Percentiles rank a stretch among this genome's conserved stretches.
Evolutionary conservation across 495 filamentous ascomycete species (phyloP).

Genomic region (Lepidopterella palustris): DNA sequence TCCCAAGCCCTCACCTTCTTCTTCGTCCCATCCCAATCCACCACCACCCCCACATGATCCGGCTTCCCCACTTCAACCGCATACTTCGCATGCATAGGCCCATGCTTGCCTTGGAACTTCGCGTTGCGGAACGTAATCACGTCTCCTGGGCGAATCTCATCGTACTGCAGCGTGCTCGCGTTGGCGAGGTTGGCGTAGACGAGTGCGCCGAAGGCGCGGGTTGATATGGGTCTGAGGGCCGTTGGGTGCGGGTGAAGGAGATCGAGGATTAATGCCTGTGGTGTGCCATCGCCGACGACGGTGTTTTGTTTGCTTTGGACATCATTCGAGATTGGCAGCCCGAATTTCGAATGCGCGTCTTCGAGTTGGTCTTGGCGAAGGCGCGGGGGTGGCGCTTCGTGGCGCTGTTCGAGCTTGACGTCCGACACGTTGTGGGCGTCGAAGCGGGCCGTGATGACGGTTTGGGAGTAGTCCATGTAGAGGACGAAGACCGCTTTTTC

Average conservation of each 20-base stretch:
- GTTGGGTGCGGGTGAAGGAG: constrained; percentile 66
- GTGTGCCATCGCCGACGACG: constrained; percentile 75
- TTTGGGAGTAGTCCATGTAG: constrained; percentile 94
- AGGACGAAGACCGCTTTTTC: constrained; percentile 78
- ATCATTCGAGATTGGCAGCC: constrained; percentile 62
- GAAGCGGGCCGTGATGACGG: constrained; percentile 73
- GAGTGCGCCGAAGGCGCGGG: constrained; percentile 79
- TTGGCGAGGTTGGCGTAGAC: constrained; percentile 95
- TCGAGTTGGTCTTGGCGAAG: constrained; percentile 94
- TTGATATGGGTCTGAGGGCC: constrained; percentile 74
- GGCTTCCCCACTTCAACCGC: constrained; percentile 79
- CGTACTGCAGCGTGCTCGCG: constrained; percentile 77
- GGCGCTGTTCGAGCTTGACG: constrained; percentile 72
- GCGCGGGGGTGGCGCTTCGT: constrained; percentile 74
- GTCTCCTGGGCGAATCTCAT: constrained; percentile 92
- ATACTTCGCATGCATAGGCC: constrained; percentile 93
- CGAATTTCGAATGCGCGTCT: constrained; percentile 68
- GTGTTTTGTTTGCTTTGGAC: constrained; percentile 65
- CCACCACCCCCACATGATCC: constrained; percentile 92
- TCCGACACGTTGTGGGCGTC: constrained; percentile 67
- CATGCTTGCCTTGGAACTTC: constrained; percentile 91
- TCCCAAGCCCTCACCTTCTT: constrained; percentile 96
- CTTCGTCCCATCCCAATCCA: constrained; percentile 98
- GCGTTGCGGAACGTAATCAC: constrained; percentile 91
- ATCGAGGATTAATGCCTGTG: constrained; percentile 68